These are phyloP conservation scores for Ceriops zippeliana DNA, from an alignment of 345 rosid genomes.

Conservation along the genomic window DNA sequence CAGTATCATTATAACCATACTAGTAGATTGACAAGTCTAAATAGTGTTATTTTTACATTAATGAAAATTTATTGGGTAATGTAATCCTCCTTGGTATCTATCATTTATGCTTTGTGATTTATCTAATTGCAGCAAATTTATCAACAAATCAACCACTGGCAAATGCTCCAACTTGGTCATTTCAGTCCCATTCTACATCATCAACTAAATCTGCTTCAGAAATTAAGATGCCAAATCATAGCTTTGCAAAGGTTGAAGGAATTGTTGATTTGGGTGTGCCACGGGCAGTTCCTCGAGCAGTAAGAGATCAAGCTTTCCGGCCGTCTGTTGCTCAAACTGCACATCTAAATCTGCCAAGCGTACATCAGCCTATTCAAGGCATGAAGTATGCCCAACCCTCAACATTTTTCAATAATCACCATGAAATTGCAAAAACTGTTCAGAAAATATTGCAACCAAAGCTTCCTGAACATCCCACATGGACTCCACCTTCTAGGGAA, in stretches of 20 bases:
- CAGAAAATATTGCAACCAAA: slow-evolving; percentile 61
- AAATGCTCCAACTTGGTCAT: slow-evolving; percentile 69
- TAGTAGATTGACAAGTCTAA: no score
- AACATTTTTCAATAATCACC: slow-evolving; percentile 41
- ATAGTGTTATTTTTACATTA: no score
- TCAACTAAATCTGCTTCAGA: slow-evolving; percentile 44
- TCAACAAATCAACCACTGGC: slow-evolving; percentile 44
- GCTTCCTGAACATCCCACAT: slow-evolving; percentile 59
- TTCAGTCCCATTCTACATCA: slow-evolving; percentile 50
- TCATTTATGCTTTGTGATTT: slow-evolving; percentile 9
- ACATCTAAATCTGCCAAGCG: slow-evolving; percentile 39
- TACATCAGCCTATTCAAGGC: slow-evolving; percentile 60
- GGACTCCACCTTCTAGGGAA: slow-evolving; percentile 95
- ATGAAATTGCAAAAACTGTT: slow-evolving; percentile 66
- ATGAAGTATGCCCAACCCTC: slow-evolving; percentile 44
- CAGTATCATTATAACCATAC: background rate
- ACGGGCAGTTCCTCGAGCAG: slow-evolving; percentile 37
- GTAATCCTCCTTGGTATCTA: background rate
- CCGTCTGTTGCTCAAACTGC: slow-evolving; percentile 56
- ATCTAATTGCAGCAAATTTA: slow-evolving; percentile 49
- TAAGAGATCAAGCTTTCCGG: slow-evolving; percentile 54
- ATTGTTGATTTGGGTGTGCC: slow-evolving; percentile 33
- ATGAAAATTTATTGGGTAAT: background rate
- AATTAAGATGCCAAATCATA: slow-evolving; percentile 49
- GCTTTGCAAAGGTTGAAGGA: slow-evolving; percentile 43